Evolutionary conservation across 805 yeast species (phyloP).

Genomic region (Zygosaccharomyces siamensis): DNA sequence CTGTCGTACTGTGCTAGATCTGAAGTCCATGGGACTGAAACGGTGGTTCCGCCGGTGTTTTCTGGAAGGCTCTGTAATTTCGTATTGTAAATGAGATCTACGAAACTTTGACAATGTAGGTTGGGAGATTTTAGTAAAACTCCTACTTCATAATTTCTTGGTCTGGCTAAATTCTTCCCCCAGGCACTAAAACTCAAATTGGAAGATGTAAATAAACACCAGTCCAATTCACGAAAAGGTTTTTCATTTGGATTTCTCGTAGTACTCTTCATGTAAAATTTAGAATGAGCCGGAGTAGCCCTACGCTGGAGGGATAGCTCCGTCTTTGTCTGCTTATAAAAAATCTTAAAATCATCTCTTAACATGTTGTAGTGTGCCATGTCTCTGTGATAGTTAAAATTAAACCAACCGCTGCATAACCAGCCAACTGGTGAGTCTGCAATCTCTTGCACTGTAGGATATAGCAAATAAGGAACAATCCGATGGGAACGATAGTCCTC

Average conservation of each 20-base stretch:
- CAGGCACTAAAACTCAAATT: conserved; percentile 76
- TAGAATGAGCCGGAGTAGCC: conserved; percentile 56
- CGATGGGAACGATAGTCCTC: conserved; percentile 1
- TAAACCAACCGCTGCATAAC: conserved; percentile 30
- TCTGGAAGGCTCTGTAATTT: neutral
- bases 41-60: neutral
- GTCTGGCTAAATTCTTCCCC: conserved; percentile 47
- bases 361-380: conserved; percentile 16
- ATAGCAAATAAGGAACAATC: conserved; percentile 23
- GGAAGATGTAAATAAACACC: conserved; percentile 72
- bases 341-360: conserved; percentile 15
- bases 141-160: conserved; percentile 53
- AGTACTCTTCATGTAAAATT: conserved; percentile 55
- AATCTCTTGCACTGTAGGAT: conserved; percentile 28
- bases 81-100: conserved; percentile 18
- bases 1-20: conserved; percentile 15
- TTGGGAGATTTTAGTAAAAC: conserved; percentile 37
- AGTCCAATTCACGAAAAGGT: conserved; percentile 38
- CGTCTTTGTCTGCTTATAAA: conserved; percentile 23
- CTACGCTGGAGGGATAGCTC: conserved; percentile 3
- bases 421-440: conserved; percentile 20
- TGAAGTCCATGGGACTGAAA: conserved; percentile 22
- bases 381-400: conserved; percentile 21
- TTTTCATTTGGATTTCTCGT: conserved; percentile 38
- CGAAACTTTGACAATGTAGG: conserved; percentile 21